Evolutionary conservation across 2,329 filamentous ascomycete genomes (phyloP), one percentile per base, ranked within the genome.

Genomic region (Aspergillus calidoustus): DNA sequence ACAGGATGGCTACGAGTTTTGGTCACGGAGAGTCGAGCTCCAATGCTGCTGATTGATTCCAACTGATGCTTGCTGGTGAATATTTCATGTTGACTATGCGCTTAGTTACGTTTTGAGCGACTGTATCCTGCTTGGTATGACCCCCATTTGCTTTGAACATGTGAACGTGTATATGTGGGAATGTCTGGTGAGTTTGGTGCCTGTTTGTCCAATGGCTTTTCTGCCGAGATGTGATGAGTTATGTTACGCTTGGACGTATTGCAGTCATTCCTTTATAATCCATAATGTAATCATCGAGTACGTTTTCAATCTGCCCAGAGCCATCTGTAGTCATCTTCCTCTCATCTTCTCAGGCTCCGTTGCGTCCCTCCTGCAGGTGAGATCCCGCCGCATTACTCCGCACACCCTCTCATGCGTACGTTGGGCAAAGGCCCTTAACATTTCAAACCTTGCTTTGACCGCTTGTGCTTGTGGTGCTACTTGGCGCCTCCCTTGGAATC

Each of bases 11-110:
- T 7, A 46, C 23, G n/a, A 62, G 60, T 13, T 48, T 47, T 17
- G 54, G 61, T n/a, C 48, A 61, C 38, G 65, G 60, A 22, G 63
- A 62, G 38, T 58, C 61, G 4, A 63, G 66, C 22, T 68, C 60
- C 17, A 63, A 57, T 31, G 57, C 62, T 15, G 57, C 51, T 19
- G 57, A 57, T 4, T 54, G 28, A 25, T 62, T 19, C 46, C 19
- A 52, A 55, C 7, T 47, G 34, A 22, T 62, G 7, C 61, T 22
- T 57, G 23, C 44, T 23, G 51, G 4, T 50, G 22, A 15, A 43
- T 13, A 31, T 23, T 53, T 23, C 7, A 53, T 15, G 7, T 41
- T 22, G 9, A 19, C 6, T 47, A 22, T 47, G 34, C 34, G 11
- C 15, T 41, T 22, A n/a, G 15, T 47, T 47, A 22, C 44, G 15